A percentile compares a stretch with the other conserved stretches of the same genome.
Evolutionary conservation across 208 protist genomes (phyloP).

Genomic region (Angomonas deanei): DNA sequence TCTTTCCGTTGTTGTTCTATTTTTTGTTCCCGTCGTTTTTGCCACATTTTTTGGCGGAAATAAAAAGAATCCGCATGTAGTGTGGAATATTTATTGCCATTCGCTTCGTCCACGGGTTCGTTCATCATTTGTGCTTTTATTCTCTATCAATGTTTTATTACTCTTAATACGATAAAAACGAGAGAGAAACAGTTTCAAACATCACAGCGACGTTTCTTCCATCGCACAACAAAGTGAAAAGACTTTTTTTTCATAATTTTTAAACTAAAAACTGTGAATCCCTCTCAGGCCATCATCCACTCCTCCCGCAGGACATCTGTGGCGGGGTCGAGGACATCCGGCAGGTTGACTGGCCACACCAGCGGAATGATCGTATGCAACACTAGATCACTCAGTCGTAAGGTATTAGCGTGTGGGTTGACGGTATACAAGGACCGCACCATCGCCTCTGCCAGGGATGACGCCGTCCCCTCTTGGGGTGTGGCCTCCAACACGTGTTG

Average conservation of each 20-base stretch:
- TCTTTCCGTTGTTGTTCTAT: background rate
- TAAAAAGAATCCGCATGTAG: background rate
- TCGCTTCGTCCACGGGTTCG: background rate
- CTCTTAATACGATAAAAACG: background rate
- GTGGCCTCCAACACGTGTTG: background rate
- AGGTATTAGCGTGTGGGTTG: background rate
- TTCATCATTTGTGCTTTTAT: no score
- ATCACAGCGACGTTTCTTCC: no score
- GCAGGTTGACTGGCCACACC: no score
- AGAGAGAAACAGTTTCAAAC: background rate
- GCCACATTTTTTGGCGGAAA: constrained; percentile 1
- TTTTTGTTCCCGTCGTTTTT: background rate
- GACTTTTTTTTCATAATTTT: constrained; percentile 1
- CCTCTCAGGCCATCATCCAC: no score
- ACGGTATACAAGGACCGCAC: background rate
- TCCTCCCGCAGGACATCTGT: background rate
- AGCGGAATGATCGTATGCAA: background rate
- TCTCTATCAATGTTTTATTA: background rate
- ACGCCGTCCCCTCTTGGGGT: no score
- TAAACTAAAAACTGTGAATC: no score
- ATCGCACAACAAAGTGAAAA: no score
- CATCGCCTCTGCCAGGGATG: background rate
- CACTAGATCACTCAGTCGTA: background rate
- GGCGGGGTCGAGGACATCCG: background rate
- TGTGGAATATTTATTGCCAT: background rate